Percentiles rank a stretch among this genome's conserved stretches.
Conservation (phyloP, 805 yeast species). For the Kluyveromyces lactis region DNA sequence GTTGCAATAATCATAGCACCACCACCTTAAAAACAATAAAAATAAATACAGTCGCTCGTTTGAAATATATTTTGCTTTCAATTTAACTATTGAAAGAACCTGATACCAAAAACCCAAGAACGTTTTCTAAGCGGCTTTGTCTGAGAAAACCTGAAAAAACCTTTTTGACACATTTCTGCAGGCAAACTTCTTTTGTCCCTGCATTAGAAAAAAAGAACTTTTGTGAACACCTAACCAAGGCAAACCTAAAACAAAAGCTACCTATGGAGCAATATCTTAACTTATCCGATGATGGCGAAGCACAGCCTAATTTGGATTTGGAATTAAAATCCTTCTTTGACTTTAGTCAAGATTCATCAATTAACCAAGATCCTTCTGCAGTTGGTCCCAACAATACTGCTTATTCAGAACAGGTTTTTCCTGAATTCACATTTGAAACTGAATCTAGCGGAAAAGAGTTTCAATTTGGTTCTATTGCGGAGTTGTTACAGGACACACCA, state of each 20-base stretch:
- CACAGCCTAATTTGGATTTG: background rate
- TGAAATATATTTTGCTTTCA: too few species aligned
- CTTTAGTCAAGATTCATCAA: too few species aligned
- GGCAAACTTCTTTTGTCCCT: too few species aligned
- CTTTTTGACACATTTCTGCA: too few species aligned
- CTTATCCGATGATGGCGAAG: background rate
- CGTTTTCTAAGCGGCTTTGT: too few species aligned
- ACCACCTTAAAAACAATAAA: too few species aligned
- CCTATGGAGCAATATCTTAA: slow-evolving; percentile 1
- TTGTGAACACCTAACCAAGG: background rate
- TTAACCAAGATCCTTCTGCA: background rate
- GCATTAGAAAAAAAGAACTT: too few species aligned
- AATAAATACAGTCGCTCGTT: too few species aligned
- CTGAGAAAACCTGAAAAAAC: too few species aligned
- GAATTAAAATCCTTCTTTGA: background rate
- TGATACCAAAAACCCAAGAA: too few species aligned
- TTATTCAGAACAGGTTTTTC: background rate
- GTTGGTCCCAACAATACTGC: background rate
- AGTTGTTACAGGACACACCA: background rate
- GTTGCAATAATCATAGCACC: too few species aligned
- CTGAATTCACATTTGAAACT: background rate
- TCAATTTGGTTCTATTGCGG: background rate
- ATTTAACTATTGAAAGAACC: too few species aligned
- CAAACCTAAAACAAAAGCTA: background rate
- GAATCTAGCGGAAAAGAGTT: background rate